A percentile compares a stretch with the other conserved stretches of the same genome.
These are phyloP conservation scores for Chlamydomonas urium DNA, from an alignment of 139 green algal genomes.

Conservation along the genomic window DNA sequence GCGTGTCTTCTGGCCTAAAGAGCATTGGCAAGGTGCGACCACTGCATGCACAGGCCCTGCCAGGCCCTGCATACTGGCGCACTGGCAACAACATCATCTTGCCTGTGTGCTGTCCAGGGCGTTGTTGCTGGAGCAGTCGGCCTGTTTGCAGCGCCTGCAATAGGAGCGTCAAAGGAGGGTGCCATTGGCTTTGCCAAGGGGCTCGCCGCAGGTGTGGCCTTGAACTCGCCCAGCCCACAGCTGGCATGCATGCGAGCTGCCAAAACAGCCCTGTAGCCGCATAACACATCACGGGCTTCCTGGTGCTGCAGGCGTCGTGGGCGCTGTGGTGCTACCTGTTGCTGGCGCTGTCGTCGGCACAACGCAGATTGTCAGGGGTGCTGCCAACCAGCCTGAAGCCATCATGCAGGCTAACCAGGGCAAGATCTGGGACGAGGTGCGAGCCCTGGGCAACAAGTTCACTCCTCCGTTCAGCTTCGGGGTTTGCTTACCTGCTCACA, in stretches of 20 bases:
- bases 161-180: slow-evolving; percentile 65
- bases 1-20: slow-evolving; percentile 40
- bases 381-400: slow-evolving; percentile 75
- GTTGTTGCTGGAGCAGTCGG: slow-evolving; percentile 47
- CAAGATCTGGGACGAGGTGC: slow-evolving; percentile 73
- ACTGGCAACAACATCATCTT: too few species aligned
- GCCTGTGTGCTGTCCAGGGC: slow-evolving; percentile 22
- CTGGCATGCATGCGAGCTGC: background rate
- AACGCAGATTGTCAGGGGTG: slow-evolving; percentile 54
- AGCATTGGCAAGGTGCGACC: slow-evolving; percentile 30
- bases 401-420: slow-evolving; percentile 38
- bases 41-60: too few species aligned
- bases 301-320: slow-evolving; percentile 53
- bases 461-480: background rate
- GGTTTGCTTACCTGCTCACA: too few species aligned
- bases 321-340: slow-evolving; percentile 76
- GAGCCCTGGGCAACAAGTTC: slow-evolving; percentile 2
- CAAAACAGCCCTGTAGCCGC: background rate
- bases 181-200: slow-evolving; percentile 73
- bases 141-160: slow-evolving; percentile 70
- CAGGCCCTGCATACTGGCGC: too few species aligned
- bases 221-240: too few species aligned
- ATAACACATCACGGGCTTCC: background rate
- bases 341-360: slow-evolving; percentile 62
- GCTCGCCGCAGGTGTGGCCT: slow-evolving; percentile 49